Evolutionary conservation across 1,284 basidiomycete genomes (phyloP).

Genomic region (Malassezia caprae): DNA sequence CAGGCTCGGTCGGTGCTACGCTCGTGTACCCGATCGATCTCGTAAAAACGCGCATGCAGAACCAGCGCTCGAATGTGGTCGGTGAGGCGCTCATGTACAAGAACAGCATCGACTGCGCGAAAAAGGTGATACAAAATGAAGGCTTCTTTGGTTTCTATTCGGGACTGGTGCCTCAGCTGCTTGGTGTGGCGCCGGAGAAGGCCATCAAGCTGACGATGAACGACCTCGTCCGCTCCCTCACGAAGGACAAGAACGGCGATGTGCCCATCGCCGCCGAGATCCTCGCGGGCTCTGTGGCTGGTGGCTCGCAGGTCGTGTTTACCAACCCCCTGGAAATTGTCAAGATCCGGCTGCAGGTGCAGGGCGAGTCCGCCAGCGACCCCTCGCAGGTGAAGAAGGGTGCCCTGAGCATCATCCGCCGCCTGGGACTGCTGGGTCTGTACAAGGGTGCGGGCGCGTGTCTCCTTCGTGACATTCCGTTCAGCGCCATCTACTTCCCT

Average conservation of each 20-base stretch:
- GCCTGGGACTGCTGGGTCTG: conserved; percentile 79
- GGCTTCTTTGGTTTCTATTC: conserved; percentile 88
- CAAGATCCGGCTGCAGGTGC: conserved; percentile 92
- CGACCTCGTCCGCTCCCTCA: conserved; percentile 72
- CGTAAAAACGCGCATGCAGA: conserved; percentile 82
- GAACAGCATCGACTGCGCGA: conserved; percentile 64
- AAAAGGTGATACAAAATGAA: conserved; percentile 88
- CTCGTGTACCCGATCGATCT: conserved; percentile 90
- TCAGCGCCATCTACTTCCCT: conserved; percentile 52
- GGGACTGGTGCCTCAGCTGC: conserved; percentile 83
- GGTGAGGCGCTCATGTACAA: conserved; percentile 47
- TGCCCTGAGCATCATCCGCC: conserved; percentile 81
- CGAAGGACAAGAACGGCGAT: conserved; percentile 83
- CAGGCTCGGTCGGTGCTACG: conserved; percentile 78
- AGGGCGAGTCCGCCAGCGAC: conserved; percentile 81
- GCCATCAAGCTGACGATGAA: conserved; percentile 91
- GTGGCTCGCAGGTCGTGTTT: conserved; percentile 93
- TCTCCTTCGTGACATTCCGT: conserved; percentile 79
- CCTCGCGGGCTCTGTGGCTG: conserved; percentile 79
- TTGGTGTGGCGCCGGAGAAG: conserved; percentile 97
- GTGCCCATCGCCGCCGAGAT: conserved; percentile 81
- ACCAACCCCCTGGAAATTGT: conserved; percentile 80
- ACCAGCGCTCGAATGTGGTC: conserved; percentile 56
- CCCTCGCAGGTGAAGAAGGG: conserved; percentile 69
- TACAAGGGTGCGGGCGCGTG: conserved; percentile 85